phyloP scores from a whole-genome alignment of 352 stramenopile species.

The Phytophthora fragariaefolia region DNA sequence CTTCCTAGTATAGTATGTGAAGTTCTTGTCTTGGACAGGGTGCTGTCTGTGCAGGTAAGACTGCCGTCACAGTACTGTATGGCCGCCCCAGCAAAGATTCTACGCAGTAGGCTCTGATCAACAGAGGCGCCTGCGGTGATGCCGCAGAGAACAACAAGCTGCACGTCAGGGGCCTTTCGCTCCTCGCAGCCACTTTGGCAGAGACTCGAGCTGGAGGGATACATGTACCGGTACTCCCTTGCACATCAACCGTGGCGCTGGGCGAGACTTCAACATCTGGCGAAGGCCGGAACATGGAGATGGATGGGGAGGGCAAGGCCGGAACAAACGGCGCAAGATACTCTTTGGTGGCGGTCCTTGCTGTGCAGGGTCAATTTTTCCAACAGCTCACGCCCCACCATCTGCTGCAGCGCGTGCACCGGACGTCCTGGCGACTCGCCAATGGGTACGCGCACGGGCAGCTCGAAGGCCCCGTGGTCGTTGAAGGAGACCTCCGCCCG shows the following conservation, averaged over 20 bases:
- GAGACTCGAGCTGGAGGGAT: neutral
- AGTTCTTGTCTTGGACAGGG: too few relatives aligned
- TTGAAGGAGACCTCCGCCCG: slow-evolving; percentile 16
- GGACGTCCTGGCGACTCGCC: slow-evolving; percentile 8
- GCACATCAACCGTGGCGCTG: slow-evolving; percentile 6
- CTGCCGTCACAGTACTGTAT: too few relatives aligned
- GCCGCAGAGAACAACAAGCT: neutral
- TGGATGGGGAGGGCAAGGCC: slow-evolving; percentile 20
- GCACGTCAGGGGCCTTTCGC: too few relatives aligned
- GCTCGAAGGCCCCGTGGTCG: neutral
- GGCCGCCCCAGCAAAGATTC: too few relatives aligned
- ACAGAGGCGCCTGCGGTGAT: neutral
- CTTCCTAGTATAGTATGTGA: too few relatives aligned
- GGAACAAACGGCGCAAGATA: slow-evolving; percentile 36
- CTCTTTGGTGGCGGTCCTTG: slow-evolving; percentile 7
- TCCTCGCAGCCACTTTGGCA: too few relatives aligned
- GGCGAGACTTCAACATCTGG: slow-evolving; percentile 21
- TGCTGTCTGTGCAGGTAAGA: too few relatives aligned
- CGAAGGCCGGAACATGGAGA: slow-evolving; percentile 25
- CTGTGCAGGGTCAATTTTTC: slow-evolving; percentile 9
- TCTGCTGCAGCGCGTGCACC: slow-evolving; percentile 5
- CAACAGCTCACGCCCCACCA: slow-evolving; percentile 6
- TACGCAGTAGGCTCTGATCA: too few relatives aligned
- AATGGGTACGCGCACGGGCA: neutral
- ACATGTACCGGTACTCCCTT: too few relatives aligned